Percentiles rank a stretch among this genome's conserved stretches.
Evolutionary conservation across 2,329 filamentous ascomycete species (phyloP).

Genomic region (Cordyceps farinosa): DNA sequence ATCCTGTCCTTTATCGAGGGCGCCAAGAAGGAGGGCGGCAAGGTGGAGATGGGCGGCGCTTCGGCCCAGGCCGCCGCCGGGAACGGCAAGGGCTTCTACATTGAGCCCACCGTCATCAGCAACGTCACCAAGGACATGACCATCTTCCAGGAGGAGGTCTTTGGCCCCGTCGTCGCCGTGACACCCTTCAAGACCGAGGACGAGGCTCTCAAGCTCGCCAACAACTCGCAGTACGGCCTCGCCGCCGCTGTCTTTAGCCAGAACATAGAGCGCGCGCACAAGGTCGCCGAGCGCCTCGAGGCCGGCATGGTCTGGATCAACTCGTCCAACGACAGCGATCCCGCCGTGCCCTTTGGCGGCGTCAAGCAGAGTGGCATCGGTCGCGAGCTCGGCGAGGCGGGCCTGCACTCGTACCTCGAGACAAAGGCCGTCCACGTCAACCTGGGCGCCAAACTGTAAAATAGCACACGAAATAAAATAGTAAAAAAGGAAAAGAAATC

Average conservation of each 20-base stretch:
- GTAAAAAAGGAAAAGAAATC: background rate
- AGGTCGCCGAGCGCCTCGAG: slow-evolving; percentile 54
- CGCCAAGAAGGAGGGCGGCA: slow-evolving; percentile 69
- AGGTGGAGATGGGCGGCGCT: slow-evolving; percentile 61
- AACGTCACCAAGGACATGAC: slow-evolving; percentile 39
- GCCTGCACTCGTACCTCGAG: slow-evolving; percentile 41
- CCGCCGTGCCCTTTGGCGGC: slow-evolving; percentile 44
- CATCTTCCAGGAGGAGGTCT: slow-evolving; percentile 46
- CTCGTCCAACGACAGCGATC: slow-evolving; percentile 43
- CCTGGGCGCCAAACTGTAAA: slow-evolving; percentile 34
- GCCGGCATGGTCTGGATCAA: slow-evolving; percentile 57
- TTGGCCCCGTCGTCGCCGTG: slow-evolving; percentile 43
- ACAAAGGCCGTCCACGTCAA: slow-evolving; percentile 46
- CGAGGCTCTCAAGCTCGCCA: slow-evolving; percentile 41
- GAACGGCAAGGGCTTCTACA: slow-evolving; percentile 43
- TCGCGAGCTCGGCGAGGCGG: slow-evolving; percentile 43
- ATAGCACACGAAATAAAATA: background rate
- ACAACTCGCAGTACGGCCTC: slow-evolving; percentile 57
- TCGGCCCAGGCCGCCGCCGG: slow-evolving; percentile 31
- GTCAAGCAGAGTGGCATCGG: slow-evolving; percentile 49
- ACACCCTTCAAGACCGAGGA: slow-evolving; percentile 41
- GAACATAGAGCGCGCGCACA: slow-evolving; percentile 49
- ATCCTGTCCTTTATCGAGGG: slow-evolving; percentile 66
- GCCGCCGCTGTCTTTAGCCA: slow-evolving; percentile 60
- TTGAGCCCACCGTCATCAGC: slow-evolving; percentile 45